These are phyloP conservation scores for Hsuehochloa calcarea DNA, from an alignment of 176 grass and related monocot genomes.

Conservation along the genomic window DNA sequence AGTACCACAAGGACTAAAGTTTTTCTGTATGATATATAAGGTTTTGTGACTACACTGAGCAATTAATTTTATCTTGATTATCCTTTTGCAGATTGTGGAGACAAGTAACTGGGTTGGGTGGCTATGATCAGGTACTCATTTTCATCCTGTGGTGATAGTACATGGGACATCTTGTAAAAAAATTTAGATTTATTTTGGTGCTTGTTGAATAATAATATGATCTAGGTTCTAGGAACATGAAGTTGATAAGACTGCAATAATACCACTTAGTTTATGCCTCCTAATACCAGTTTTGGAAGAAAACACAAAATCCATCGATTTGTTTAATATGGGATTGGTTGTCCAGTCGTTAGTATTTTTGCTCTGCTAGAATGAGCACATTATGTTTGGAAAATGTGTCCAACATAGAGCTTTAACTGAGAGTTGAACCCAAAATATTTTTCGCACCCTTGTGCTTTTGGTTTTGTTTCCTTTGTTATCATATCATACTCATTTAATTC, in stretches of 20 bases:
- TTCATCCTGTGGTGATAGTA: neutral
- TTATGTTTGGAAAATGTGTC: neutral
- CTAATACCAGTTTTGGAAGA: neutral
- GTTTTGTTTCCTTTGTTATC: neutral
- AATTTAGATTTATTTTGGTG: neutral
- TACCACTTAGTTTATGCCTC: neutral
- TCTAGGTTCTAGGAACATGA: neutral
- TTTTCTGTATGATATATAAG: neutral
- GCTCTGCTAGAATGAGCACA: neutral
- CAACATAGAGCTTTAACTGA: neutral
- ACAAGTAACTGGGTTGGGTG: slow-evolving; percentile 88
- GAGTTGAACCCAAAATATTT: neutral
- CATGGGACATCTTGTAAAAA: neutral
- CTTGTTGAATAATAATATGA: slow-evolving; percentile 7
- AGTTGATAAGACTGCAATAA: neutral
- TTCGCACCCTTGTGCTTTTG: slow-evolving; percentile 2
- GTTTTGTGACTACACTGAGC: neutral
- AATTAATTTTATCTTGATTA: slow-evolving; percentile 20
- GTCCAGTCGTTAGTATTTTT: neutral
- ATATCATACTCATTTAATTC: neutral
- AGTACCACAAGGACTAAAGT: slow-evolving; percentile 13
- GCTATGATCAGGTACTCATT: slow-evolving; percentile 88
- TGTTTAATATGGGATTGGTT: neutral
- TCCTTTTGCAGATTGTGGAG: slow-evolving; percentile 77
- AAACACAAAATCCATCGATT: slow-evolving; percentile 4